Evolutionary conservation across 2,329 filamentous ascomycete genomes (phyloP), one percentile per base, ranked within the genome.

Genomic region (Chaetomium globosum): DNA sequence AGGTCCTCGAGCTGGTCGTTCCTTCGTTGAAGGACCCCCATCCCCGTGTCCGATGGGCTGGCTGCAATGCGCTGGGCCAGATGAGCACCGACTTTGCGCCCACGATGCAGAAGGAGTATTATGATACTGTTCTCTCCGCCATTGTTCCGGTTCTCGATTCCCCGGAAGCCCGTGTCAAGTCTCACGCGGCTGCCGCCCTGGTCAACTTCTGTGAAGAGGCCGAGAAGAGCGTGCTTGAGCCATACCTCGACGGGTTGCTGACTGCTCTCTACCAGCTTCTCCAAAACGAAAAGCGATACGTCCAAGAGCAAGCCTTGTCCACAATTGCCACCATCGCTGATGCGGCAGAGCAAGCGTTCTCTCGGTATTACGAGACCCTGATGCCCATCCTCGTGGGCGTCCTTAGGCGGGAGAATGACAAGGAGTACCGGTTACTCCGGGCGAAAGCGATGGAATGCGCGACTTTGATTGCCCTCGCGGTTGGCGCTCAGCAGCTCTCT

Each of bases 371-470:
- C 77, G 90, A 94, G 70, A 94, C 90, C 7, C 83, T 99, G 46
- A 99, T 99, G 95, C 95, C 95, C 19, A 82, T 97, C 57, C 84
- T 99, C 8, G 93, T 98, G 77, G 91, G 89, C 67, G 94, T 98
- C 10, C 81, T 99, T 59, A 89, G 89, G 74, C 88, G 93, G 71
- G 93, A 97, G 74, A 94, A 93, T 73, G 92, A 93, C 61, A 97
- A 96, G 80, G 95, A 99, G 74, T 93, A 93, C 78, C 86, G 94
- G 61, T 82, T 98, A 55, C 85, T 99, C 48, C 87, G 94, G 65
- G 95, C 95, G 58, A 99, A 99, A 82, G 95, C 95, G 3, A 99
- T 99, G 95, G 95, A 99, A 79, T 99, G 95, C 75, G 94, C 95
- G 21, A 99, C 95, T 8, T 82, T 99, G 52, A 99, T 99, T 73